Evolutionary conservation across 1,284 basidiomycete species (phyloP), one percentile per base, ranked within the genome.

Genomic region (Puccinia triticina): DNA sequence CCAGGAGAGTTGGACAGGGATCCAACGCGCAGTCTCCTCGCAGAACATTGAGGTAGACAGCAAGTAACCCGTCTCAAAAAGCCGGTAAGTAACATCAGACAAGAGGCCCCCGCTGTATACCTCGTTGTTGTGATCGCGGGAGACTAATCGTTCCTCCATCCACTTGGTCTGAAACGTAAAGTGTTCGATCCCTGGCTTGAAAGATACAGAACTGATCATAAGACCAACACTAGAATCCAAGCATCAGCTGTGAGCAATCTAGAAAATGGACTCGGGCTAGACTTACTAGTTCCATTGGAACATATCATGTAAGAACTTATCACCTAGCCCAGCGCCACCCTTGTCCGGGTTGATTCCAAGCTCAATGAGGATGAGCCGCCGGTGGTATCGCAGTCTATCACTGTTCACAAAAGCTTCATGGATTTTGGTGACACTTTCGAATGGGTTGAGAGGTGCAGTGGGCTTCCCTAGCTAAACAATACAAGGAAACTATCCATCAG

Each of bases 301-400:
- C 71, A 50, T 73, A n/a, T 73, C 71, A 7, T 50, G 53, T 73
- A 21, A n/a, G n/a, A n/a, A n/a, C n/a, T n/a, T n/a, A n/a, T n/a
- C n/a, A n/a, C n/a, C n/a, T n/a, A n/a, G n/a, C 2, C 32, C 71
- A 34, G 46, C 53, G 3, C 43, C 53, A n/a, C 10, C 16, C 29
- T 57, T 73, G 2, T 40, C 71, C 10, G 43, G 71, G 18, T 12
- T 29, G 18, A 50, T 26, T 1, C 40, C 21, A 16, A 53, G 14
- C 2, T 50, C 43, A 5, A 3, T 16, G 18, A 73, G n/a, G n/a
- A 73, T 73, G 21, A 2, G 16, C 18, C 71, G 18, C 16, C 71
- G 53, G 26, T 53, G 29, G 34, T 67, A 67, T 37, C 16, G 34
- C 29, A 67, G 23, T 1, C 34, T 11, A 26, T 43, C 64, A 37